Base-by-base conservation (phyloP, 495 filamentous ascomycete species). In the Daldinia vernicosa region DNA sequence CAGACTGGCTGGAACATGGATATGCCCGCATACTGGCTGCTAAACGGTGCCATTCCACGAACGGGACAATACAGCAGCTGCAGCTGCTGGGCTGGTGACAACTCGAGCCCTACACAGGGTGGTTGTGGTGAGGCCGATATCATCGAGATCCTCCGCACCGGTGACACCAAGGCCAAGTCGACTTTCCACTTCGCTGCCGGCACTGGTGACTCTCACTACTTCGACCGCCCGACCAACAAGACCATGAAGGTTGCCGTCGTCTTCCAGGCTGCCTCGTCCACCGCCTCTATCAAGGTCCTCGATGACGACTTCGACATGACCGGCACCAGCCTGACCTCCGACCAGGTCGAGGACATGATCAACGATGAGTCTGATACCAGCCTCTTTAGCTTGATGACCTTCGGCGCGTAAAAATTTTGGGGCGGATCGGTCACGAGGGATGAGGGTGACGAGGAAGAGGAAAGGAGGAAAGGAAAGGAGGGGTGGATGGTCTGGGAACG, bases 101-200 rank as follows among this genome's bases (percentile, higher is more conserved):
- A 72, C 71, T 28, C 66, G 1, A 67, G 56, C 63, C 75, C 75
- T 0, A 60, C 55, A 17, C 15, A 74, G 26, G 75, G 75, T 43
- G 89, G 88, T 15, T 93, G 91, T 74, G 91, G 90, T 65, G 90
- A 93, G 80, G 84, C 90, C 52, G 91, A 93, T 75, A 77, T 92
- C 12, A 87, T 90, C 64, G 91, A 93, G 78, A 82, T 90, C 32
- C 85, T 93, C 8, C 71, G 78, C 37, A 39, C 75, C 2, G 86
- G 87, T 28, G 80, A 81, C 61, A 74, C 72, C 28, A 82, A 80
- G 40, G 77, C 78, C 56, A 91, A 88, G 76, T 84, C 86, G 6
- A 90, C 89, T 4, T 80, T 91, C 57, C 90, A 92, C 76, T 84
- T 83, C 62, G 82, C 84, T 54, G 76, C 79, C 32, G 81, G 78